Conservation (phyloP, 768 basidiomycete genomes). For the Lyophyllum atratum region DNA sequence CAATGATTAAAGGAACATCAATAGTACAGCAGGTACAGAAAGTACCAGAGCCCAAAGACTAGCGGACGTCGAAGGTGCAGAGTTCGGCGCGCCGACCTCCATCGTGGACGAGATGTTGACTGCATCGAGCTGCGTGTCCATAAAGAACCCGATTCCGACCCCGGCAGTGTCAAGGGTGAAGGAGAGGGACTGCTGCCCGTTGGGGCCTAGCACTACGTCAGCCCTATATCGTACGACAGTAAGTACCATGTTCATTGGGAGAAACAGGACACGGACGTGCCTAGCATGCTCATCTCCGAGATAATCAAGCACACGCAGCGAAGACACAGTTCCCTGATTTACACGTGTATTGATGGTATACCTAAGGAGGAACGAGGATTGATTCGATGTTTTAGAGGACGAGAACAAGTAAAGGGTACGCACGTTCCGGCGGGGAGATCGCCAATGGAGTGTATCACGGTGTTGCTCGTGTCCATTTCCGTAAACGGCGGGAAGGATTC, state of each 20-base stretch:
- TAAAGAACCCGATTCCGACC: conserved; percentile 13
- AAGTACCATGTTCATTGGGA: not conserved
- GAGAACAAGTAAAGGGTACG: not conserved
- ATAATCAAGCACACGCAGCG: conserved; percentile 12
- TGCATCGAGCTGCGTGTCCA: conserved; percentile 12
- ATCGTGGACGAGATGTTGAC: conserved; percentile 14
- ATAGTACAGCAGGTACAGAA: not conserved
- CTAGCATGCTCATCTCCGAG: conserved; percentile 11
- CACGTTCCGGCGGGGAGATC: conserved; percentile 17
- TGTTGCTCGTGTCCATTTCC: conserved; percentile 8
- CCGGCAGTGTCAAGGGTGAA: conserved; percentile 9
- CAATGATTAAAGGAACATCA: too few relatives aligned
- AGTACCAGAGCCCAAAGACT: not conserved
- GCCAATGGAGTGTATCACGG: conserved; percentile 11
- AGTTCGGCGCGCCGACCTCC: conserved; percentile 3
- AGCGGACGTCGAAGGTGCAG: not conserved
- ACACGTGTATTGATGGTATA: conserved; percentile 13
- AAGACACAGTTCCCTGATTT: conserved; percentile 10
- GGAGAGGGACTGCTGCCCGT: conserved; percentile 6
- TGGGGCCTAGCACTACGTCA: not conserved
- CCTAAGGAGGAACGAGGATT: not conserved
- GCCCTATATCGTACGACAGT: not conserved
- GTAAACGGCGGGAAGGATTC: conserved; percentile 18
- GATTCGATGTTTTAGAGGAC: not conserved
- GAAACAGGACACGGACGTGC: not conserved